Base-by-base conservation (phyloP, 2,329 filamentous ascomycete species). In the Teratosphaeria viscida region DNA sequence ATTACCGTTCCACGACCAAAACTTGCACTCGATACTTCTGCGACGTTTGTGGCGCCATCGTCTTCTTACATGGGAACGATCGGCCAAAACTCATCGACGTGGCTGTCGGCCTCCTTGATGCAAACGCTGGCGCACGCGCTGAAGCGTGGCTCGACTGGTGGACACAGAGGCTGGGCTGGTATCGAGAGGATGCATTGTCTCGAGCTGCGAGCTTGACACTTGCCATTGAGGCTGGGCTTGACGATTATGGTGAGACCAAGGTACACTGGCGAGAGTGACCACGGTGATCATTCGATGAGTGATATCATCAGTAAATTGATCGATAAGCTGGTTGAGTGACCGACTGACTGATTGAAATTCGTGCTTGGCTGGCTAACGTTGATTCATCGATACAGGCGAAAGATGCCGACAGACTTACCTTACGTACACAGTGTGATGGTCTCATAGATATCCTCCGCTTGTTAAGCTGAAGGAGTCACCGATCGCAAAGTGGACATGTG, bases 121-220 rank as follows among this genome's bases (percentile, higher is more conserved):
- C 78, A 0, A 60, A 68, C 0, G 77, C 79, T 52, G 84, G 84
- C 0, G 78, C 79, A 0, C 76, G 81, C 62, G 83, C 81, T 2
- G 80, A 83, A 66, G 70, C 68, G 0, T 86, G 83, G 82, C 66
- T 89, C 52, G 77, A 84, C 26, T 90, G 86, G 86, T 81, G 79
- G 69, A 80, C 73, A 2, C 75, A 70, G 2, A 75, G 82, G 59
- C 78, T 86, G 4, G 85, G 84, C 63, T 88, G 19, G 19, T 19
- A 83, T 70, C 70, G 74, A 0, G 83, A 86, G 65, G 80, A 86
- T 63, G 76, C 76, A 43, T 54, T 65, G 5, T 56, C 57, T 12
- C 58, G 70, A 29, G 65, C 68, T 10, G 59, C 61, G 7, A 62
- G 55, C 14, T 56, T 69, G n/a, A 60, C 62, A 0, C 55, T 57